phyloP scores from a whole-genome alignment of 306 rosid species.

The Vigna hirtella region DNA sequence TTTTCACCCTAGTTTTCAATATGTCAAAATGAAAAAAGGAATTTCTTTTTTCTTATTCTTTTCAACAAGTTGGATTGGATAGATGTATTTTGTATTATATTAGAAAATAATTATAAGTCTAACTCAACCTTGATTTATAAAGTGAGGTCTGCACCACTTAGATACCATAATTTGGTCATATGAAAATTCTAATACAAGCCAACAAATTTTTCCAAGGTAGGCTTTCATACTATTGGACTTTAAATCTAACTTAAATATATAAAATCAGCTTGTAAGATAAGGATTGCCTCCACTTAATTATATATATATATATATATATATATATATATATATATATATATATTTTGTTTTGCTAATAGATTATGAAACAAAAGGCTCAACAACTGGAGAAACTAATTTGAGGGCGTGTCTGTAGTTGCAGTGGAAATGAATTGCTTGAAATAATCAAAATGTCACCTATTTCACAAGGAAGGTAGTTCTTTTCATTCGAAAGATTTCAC shows the following conservation, averaged over 20 bases:
- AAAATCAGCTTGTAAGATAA: no score
- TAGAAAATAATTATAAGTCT: no score
- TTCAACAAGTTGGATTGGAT: not conserved
- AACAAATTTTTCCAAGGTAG: no score
- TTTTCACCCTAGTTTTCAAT: not conserved
- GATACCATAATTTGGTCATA: no score
- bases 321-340: no score
- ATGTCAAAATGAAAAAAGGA: not conserved
- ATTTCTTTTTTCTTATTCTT: not conserved
- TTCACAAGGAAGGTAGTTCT: not conserved
- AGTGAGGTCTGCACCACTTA: no score
- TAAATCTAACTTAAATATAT: no score
- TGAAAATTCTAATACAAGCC: no score
- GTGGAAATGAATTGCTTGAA: constrained; percentile 16
- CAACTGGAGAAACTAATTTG: constrained; percentile 16
- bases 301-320: no score
- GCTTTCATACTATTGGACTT: no score
- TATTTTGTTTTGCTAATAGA: not conserved
- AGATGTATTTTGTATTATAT: not conserved
- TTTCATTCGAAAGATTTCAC: constrained; percentile 16
- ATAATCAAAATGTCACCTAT: not conserved
- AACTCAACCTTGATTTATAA: no score
- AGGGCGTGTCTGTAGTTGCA: not conserved
- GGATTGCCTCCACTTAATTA: no score
- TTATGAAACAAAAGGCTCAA: constrained; percentile 25